phyloP scores from a whole-genome alignment of 2,329 filamentous ascomycete species.

The Fusarium dimerum region DNA sequence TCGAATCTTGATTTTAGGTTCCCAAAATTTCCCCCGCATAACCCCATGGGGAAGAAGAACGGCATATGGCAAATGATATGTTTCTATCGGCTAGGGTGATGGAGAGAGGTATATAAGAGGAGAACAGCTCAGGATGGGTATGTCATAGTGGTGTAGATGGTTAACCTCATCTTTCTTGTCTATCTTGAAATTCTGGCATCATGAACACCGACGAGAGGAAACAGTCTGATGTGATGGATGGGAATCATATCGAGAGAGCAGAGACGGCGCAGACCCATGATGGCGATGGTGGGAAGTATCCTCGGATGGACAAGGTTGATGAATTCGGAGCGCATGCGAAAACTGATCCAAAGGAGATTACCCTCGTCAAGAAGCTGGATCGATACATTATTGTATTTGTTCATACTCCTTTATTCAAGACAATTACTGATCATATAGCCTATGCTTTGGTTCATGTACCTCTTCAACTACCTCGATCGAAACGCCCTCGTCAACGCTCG shows the following conservation, averaged over 20 bases:
- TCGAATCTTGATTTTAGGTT: no score
- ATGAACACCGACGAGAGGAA: neutral
- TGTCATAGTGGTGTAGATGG: no score
- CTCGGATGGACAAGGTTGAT: constrained; percentile 21
- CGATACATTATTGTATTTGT: constrained; percentile 16
- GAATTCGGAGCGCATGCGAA: constrained; percentile 23
- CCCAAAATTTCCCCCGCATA: no score
- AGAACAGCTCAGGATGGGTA: no score
- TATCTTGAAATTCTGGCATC: no score
- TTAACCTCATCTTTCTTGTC: no score
- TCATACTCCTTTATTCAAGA: neutral
- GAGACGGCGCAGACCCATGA: constrained; percentile 14
- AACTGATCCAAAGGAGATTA: constrained; percentile 21
- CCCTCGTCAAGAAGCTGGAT: constrained; percentile 20
- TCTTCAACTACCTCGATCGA: constrained; percentile 45
- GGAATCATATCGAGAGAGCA: constrained; percentile 15
- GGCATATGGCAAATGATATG: no score
- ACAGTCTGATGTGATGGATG: neutral
- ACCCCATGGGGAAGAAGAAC: no score
- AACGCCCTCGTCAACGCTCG: constrained; percentile 59
- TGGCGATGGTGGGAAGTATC: constrained; percentile 14
- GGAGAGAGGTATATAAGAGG: no score
- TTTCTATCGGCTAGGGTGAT: no score
- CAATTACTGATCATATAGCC: constrained; percentile 15
- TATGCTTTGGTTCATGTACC: constrained; percentile 42